Percentiles rank a stretch among this genome's conserved stretches.
These are phyloP conservation scores for Setaria viridis DNA, from an alignment of 202 grass and related monocot genomes.

Conservation along the genomic window DNA sequence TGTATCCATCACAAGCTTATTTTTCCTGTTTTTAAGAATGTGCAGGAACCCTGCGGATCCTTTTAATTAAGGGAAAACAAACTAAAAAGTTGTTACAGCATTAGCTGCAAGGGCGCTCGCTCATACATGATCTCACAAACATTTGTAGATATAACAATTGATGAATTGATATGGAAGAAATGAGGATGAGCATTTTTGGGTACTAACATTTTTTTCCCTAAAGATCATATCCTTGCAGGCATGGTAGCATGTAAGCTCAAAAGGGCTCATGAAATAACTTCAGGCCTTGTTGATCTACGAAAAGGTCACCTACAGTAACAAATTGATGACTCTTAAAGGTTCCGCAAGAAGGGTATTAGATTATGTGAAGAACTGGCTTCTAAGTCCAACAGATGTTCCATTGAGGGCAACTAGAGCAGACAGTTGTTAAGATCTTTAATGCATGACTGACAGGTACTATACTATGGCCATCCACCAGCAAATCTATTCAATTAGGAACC, in stretches of 20 bases:
- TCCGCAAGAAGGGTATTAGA: neutral
- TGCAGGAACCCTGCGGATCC: too few relatives aligned
- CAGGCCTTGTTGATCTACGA: neutral
- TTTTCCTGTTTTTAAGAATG: too few relatives aligned
- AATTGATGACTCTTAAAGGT: neutral
- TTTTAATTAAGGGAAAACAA: too few relatives aligned
- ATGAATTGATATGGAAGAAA: neutral
- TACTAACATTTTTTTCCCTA: neutral
- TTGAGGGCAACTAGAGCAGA: neutral
- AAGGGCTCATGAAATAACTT: neutral
- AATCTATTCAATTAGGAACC: neutral
- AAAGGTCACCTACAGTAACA: neutral
- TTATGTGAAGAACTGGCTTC: neutral
- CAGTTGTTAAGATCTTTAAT: neutral
- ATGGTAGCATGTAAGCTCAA: neutral
- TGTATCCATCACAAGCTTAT: too few relatives aligned
- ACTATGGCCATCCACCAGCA: neutral
- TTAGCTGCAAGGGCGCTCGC: too few relatives aligned
- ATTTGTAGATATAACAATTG: too few relatives aligned
- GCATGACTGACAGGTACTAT: neutral
- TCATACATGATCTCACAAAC: too few relatives aligned
- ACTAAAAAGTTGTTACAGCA: too few relatives aligned
- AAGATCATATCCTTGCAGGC: neutral
- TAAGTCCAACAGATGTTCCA: too few relatives aligned
- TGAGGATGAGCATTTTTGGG: neutral